Conservation (phyloP, 2,329 filamentous ascomycete genomes). For the Neocucurbitaria cava region DNA sequence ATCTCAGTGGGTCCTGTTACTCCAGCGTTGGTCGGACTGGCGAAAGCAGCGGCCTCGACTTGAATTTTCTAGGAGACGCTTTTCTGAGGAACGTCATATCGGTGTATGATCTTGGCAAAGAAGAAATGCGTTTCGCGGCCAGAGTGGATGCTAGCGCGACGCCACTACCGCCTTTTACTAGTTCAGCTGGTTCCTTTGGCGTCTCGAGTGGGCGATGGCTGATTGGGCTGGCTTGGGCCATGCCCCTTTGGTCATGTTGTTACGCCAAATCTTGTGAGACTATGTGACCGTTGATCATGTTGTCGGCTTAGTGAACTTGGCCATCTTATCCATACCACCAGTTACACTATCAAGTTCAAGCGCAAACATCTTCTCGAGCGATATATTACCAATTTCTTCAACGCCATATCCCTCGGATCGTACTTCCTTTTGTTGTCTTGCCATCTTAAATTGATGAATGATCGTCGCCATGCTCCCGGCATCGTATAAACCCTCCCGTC, state of each 20-base stretch:
- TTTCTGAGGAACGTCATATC: conserved; percentile 4
- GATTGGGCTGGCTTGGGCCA: neutral
- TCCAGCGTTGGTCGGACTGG: neutral
- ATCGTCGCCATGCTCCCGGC: neutral
- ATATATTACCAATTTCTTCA: neutral
- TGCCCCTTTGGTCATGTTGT: neutral
- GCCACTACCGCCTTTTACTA: neutral
- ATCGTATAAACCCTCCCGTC: conserved; percentile 7
- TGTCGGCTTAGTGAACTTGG: neutral
- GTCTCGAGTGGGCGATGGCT: neutral
- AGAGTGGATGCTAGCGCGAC: neutral
- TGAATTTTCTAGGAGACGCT: conserved; percentile 5
- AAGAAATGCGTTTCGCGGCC: neutral
- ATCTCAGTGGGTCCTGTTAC: neutral
- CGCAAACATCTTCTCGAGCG: neutral
- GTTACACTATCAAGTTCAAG: neutral
- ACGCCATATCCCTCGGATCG: neutral
- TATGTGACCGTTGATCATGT: neutral
- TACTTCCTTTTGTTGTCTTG: neutral
- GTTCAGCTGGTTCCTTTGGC: neutral
- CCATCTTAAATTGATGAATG: neutral
- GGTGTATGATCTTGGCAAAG: conserved; percentile 1
- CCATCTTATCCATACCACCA: neutral
- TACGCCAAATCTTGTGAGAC: neutral
- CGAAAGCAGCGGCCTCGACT: neutral